These are phyloP conservation scores for Scytalidium lignicola DNA, from an alignment of 2,329 filamentous ascomycete genomes.

Conservation along the genomic window DNA sequence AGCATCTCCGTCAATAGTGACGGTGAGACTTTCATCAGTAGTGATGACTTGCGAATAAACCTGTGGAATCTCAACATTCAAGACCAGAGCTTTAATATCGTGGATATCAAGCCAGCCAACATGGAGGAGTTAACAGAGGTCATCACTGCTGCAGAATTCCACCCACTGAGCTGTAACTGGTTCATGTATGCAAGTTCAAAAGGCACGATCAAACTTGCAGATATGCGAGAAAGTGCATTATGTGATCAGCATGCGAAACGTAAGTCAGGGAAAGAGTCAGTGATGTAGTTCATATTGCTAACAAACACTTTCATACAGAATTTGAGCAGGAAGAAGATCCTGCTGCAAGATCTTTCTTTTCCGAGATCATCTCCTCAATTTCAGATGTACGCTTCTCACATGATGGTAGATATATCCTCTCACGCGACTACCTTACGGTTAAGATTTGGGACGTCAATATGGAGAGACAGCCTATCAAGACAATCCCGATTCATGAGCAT, in stretches of 20 bases:
- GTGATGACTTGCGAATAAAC: slow-evolving; percentile 95
- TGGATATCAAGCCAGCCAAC: slow-evolving; percentile 98
- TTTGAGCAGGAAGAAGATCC: slow-evolving; percentile 99
- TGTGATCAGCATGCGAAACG: slow-evolving; percentile 95
- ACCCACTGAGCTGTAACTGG: slow-evolving; percentile 96
- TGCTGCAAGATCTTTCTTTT: slow-evolving; percentile 96
- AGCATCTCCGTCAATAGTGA: slow-evolving; percentile 99
- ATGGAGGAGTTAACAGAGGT: slow-evolving; percentile 99
- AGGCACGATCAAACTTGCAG: slow-evolving; percentile 96
- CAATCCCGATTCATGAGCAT: slow-evolving; percentile 97
- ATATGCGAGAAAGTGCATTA: slow-evolving; percentile 95
- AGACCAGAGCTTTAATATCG: slow-evolving; percentile 99
- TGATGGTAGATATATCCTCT: slow-evolving; percentile 94
- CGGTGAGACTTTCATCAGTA: slow-evolving; percentile 98
- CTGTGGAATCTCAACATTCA: slow-evolving; percentile 99
- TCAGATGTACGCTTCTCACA: slow-evolving; percentile 97
- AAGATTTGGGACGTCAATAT: slow-evolving; percentile 99
- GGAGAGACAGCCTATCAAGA: slow-evolving; percentile 96
- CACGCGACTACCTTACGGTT: slow-evolving; percentile 94
- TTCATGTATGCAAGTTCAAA: slow-evolving; percentile 99
- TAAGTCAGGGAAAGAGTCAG: slow-evolving; percentile 33
- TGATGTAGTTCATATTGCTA: neutral
- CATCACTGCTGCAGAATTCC: slow-evolving; percentile 96
- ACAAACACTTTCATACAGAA: slow-evolving; percentile 50
- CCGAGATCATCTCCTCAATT: slow-evolving; percentile 98